Percentiles rank a stretch among this genome's conserved stretches.
phyloP scores from a whole-genome alignment of 2,329 filamentous ascomycete species.

The Corinectria fuckeliana region DNA sequence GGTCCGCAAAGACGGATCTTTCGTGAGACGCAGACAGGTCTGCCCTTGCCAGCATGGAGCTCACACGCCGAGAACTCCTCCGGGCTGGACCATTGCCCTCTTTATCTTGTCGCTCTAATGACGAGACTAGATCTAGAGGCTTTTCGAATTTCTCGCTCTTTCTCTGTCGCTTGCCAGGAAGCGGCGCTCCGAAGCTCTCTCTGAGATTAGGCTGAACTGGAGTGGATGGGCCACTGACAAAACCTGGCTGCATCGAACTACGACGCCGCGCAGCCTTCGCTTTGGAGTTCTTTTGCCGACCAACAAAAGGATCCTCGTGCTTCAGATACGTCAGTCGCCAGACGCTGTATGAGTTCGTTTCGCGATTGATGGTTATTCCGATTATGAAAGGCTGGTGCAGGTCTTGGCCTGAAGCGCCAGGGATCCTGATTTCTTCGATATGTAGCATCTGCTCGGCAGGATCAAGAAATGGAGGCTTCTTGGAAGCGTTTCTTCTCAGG shows the following conservation, averaged over 20 bases:
- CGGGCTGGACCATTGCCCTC: conserved; percentile 59
- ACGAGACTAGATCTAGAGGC: conserved; percentile 68
- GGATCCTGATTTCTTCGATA: conserved; percentile 71
- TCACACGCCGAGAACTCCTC: conserved; percentile 78
- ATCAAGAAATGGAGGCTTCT: conserved; percentile 67
- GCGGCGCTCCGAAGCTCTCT: conserved; percentile 75
- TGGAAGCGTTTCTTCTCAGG: conserved; percentile 44
- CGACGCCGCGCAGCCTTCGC: conserved; percentile 59
- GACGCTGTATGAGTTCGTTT: conserved; percentile 78
- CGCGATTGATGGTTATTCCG: conserved; percentile 80
- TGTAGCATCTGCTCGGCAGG: conserved; percentile 84
- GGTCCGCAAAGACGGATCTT: conserved; percentile 78
- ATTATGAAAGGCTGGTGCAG: conserved; percentile 66
- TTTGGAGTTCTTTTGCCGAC: conserved; percentile 54
- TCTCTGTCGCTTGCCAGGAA: conserved; percentile 60
- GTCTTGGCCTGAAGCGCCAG: conserved; percentile 47
- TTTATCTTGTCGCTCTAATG: conserved; percentile 72
- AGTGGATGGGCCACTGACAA: conserved; percentile 77
- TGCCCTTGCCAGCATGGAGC: conserved; percentile 86
- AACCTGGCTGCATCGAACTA: conserved; percentile 70
- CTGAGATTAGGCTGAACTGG: conserved; percentile 74
- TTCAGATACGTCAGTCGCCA: conserved; percentile 84
- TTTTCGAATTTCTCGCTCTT: conserved; percentile 60
- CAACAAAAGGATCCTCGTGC: conserved; percentile 64
- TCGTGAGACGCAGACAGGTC: conserved; percentile 88